Evolutionary conservation across 352 stramenopile species (phyloP), one percentile per base, ranked within the genome.

Genomic region (Pythium scleroteichum): DNA sequence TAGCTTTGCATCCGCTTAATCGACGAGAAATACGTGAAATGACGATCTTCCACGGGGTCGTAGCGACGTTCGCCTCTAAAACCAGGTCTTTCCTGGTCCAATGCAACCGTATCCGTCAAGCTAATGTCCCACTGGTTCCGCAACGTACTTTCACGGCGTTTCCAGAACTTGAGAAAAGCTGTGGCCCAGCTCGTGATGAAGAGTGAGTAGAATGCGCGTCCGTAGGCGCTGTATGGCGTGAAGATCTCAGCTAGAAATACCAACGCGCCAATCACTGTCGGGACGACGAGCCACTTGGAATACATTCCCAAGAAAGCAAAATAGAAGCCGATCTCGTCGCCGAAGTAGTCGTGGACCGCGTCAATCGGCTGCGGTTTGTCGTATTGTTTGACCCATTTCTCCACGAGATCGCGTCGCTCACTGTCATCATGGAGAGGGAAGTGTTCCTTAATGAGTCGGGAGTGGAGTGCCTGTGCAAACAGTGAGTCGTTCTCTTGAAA

Each of bases 261-360:
- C 17, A 97, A 23, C 32, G 92, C 49, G 3, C 96, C 96, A 27
- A 98, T 61, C 9, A 90, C 63, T 26, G 92, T 89, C 13, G 97
- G 87, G 13, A 90, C 86, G 6, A 98, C 67, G 8, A 99, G 78
- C 82, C 96, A 98, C 51, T 88, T 84, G 20, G 95, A 97, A 71
- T 97, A 98, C 78, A 97, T 96, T 35, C 97, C 92, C 5, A 99
- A 70, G 71, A 98, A 99, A 9, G 94, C 91, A 76, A 99, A 99
- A 77, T 99, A 99, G 59, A 99, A 98, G 0, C 94, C 95, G 50
- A 99, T 84, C 61, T 95, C 85, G 38, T 93, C 78, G 32, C 85
- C 85, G 69, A 92, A 95, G 50, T 95, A 95, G 44, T 83, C 80
- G 29, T 75, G 78, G 26, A 95, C 68, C 35, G 41, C 50, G 22